Evolutionary conservation across 805 yeast species (phyloP), one percentile per base, ranked within the genome.

Genomic region (Jamesozyma rosinii): DNA sequence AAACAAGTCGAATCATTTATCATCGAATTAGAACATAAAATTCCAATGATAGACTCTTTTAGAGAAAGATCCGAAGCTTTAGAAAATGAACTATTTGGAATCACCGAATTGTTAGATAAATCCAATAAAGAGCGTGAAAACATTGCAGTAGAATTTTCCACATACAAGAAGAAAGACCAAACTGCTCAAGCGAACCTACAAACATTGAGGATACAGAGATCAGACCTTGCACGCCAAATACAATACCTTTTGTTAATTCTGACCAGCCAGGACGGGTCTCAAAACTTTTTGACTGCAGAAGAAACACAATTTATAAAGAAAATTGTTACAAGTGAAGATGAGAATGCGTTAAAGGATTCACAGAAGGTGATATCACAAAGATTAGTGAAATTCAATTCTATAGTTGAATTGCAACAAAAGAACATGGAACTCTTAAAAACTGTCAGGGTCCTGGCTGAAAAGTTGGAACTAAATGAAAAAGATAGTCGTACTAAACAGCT

Each of bases 171-270:
- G 3, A 61, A 57, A 42, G 32, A 64, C 1, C 49, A 54, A 19
- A 61, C 63, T 32, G 52, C 67, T 53, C 57, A 72, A 60, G 34
- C 48, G 4, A 63, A 64, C 22, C 61, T 67, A 19, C 47, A 71
- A 20, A 49, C 74, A 4, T 59, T 83, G 48, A 70, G 72, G 37
- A 75, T 72, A 44, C 78, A 81, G 49, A 74, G 81, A 35, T 65
- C 71, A 24, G 97, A 90, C 55, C 66, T 90, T 33, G 84, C 94
- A 5, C 77, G 79, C 35, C 97, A 90, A 59, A 74, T 92, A n/a
- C 86, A 84, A 51, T 73, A 71, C 39, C 69, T 88, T 31, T 68
- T 90, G 32, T 73, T 82, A 14, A n/a, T 39, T 8, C 70, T 77
- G 24, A 66, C 82, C 1, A 71, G 77, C 37, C 75, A 72, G 11